A percentile compares a stretch with the other conserved stretches of the same genome.
Evolutionary conservation across 257 asterid species (phyloP).

Genomic region (Solanum boliviense): DNA sequence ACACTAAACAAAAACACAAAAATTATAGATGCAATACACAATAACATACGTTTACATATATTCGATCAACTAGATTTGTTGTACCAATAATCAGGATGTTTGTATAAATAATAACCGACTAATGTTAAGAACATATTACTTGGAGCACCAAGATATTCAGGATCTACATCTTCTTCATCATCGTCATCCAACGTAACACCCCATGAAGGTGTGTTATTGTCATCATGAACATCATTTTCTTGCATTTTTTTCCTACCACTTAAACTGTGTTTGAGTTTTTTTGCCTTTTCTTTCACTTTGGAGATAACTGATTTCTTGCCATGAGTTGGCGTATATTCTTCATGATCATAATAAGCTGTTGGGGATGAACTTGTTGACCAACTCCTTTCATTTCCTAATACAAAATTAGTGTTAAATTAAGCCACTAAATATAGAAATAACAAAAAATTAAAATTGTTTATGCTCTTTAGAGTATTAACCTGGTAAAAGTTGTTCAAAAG

Average conservation of each 20-base stretch:
- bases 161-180: constrained; percentile 41
- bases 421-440: background rate
- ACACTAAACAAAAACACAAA: constrained; percentile 40
- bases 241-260: constrained; percentile 45
- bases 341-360: constrained; percentile 31
- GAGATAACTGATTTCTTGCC: constrained; percentile 58
- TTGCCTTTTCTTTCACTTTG: constrained; percentile 79
- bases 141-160: constrained; percentile 96
- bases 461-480: constrained; percentile 22
- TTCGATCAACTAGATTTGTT: background rate
- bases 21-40: background rate
- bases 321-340: constrained; percentile 19
- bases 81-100: background rate
- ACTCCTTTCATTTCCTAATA: constrained; percentile 27
- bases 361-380: constrained; percentile 28
- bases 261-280: constrained; percentile 47
- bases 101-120: background rate
- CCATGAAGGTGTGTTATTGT: constrained; percentile 24
- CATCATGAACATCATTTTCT: constrained; percentile 15
- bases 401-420: background rate
- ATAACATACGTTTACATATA: background rate
- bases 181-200: constrained; percentile 33
- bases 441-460: background rate
- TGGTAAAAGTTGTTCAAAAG: constrained; percentile 53
- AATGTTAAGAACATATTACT: constrained; percentile 26